Percentiles rank a stretch among this genome's conserved stretches.
Conservation (phyloP, 129 eudicot genomes). For the Ambrosia artemisiifolia region DNA sequence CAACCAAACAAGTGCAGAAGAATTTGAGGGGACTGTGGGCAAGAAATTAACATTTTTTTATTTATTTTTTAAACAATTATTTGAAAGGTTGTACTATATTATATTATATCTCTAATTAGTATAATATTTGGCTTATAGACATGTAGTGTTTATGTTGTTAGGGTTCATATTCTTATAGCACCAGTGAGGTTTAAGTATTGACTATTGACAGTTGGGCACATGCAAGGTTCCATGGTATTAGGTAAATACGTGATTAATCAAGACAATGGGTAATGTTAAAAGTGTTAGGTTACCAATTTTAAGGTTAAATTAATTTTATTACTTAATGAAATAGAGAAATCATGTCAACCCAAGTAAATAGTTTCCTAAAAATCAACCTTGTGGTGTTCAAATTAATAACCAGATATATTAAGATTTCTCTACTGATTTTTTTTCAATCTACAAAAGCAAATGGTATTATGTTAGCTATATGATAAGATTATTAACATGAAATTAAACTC, state of each 20-base stretch:
- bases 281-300: neutral
- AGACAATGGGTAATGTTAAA: neutral
- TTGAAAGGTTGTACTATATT: neutral
- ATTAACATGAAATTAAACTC: neutral
- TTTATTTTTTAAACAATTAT: neutral
- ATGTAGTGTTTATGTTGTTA: slow-evolving; percentile 14
- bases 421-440: neutral
- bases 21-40: neutral
- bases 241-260: slow-evolving; percentile 25
- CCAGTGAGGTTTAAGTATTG: slow-evolving; percentile 17
- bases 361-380: neutral
- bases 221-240: slow-evolving; percentile 31
- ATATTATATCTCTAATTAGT: neutral
- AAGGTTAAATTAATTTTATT: neutral
- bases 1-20: slow-evolving; percentile 9
- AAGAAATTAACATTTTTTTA: neutral
- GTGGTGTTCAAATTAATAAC: neutral
- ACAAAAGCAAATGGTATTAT: neutral
- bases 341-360: neutral
- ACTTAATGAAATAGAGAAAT: neutral
- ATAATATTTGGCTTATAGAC: neutral
- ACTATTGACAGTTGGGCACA: slow-evolving; percentile 24
- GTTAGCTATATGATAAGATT: neutral
- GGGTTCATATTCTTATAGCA: slow-evolving; percentile 16
- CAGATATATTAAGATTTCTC: neutral